Percentiles rank a stretch among this genome's conserved stretches.
These are phyloP conservation scores for Alternaria angustiovoidea DNA, from an alignment of 2,329 filamentous ascomycete genomes.

Conservation along the genomic window DNA sequence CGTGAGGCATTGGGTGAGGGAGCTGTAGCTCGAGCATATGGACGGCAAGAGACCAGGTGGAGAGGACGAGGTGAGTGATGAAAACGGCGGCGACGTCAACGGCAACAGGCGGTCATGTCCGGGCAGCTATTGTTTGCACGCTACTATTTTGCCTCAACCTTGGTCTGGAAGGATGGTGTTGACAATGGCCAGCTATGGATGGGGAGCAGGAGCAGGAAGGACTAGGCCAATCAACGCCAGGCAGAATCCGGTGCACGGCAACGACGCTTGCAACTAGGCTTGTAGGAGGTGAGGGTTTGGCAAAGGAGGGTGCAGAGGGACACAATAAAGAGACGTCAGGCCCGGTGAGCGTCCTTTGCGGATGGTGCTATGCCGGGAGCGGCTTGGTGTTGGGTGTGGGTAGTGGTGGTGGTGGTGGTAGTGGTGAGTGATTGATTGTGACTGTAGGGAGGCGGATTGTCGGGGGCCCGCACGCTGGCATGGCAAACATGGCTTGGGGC, in stretches of 20 bases:
- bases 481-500: slow-evolving; percentile 49
- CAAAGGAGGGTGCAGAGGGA: slow-evolving; percentile 25
- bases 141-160: slow-evolving; percentile 22
- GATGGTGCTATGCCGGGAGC: slow-evolving; percentile 21
- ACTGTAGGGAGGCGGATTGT: slow-evolving; percentile 29
- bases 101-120: slow-evolving; percentile 25
- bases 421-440: slow-evolving; percentile 18
- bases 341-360: slow-evolving; percentile 11
- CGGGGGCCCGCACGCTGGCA: slow-evolving; percentile 39
- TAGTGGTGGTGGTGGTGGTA: slow-evolving; percentile 2
- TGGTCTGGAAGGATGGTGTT: slow-evolving; percentile 39
- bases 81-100: slow-evolving; percentile 21
- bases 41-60: slow-evolving; percentile 25
- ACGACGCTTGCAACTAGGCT: slow-evolving; percentile 23
- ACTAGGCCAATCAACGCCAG: slow-evolving; percentile 41
- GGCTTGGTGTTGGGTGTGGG: slow-evolving; percentile 23
- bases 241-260: slow-evolving; percentile 33
- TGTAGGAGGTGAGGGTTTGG: slow-evolving; percentile 20
- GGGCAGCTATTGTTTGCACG: slow-evolving; percentile 26
- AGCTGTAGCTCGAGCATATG: slow-evolving; percentile 54
- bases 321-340: slow-evolving; percentile 30
- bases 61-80: slow-evolving; percentile 16
- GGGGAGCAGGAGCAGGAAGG: slow-evolving; percentile 37
- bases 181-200: slow-evolving; percentile 30
- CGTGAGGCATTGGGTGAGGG: slow-evolving; percentile 52